Evolutionary conservation across 2,329 filamentous ascomycete genomes (phyloP).

Genomic region (Microcyclospora tardicrescens): DNA sequence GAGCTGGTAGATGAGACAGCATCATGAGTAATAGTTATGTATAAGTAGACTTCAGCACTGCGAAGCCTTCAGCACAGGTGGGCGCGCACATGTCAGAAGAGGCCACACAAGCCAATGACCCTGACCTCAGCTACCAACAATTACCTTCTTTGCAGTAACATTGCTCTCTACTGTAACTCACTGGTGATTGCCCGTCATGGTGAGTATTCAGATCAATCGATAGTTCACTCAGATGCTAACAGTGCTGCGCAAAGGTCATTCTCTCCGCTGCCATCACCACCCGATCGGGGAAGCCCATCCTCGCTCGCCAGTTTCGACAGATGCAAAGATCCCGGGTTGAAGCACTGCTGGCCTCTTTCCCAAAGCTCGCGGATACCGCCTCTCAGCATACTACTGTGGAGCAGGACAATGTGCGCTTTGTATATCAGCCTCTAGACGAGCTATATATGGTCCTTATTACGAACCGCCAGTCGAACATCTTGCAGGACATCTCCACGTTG

Average conservation of each 20-base stretch:
- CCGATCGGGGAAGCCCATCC: constrained; percentile 91
- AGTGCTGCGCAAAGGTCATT: constrained; percentile 55
- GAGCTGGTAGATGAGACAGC: no score
- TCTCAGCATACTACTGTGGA: constrained; percentile 98
- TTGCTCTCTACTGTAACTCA: no score
- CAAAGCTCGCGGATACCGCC: constrained; percentile 88
- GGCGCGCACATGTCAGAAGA: no score
- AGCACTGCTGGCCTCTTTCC: constrained; percentile 89
- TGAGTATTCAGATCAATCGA: constrained; percentile 6
- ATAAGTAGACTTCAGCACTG: no score
- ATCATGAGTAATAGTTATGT: no score
- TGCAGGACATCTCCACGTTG: constrained; percentile 96
- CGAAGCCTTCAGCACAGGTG: no score
- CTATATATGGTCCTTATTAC: constrained; percentile 99
- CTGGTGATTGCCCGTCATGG: constrained; percentile 14
- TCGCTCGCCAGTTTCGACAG: constrained; percentile 94
- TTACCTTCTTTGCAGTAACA: no score
- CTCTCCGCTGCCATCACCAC: constrained; percentile 98
- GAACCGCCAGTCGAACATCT: constrained; percentile 97
- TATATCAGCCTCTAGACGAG: constrained; percentile 97
- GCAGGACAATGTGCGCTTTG: constrained; percentile 98
- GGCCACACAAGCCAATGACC: no score
- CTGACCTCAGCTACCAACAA: no score
- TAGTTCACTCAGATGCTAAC: background rate
- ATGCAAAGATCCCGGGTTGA: constrained; percentile 96